Conservation (phyloP, 2,329 filamentous ascomycete species). For the Cercospora sesami region DNA sequence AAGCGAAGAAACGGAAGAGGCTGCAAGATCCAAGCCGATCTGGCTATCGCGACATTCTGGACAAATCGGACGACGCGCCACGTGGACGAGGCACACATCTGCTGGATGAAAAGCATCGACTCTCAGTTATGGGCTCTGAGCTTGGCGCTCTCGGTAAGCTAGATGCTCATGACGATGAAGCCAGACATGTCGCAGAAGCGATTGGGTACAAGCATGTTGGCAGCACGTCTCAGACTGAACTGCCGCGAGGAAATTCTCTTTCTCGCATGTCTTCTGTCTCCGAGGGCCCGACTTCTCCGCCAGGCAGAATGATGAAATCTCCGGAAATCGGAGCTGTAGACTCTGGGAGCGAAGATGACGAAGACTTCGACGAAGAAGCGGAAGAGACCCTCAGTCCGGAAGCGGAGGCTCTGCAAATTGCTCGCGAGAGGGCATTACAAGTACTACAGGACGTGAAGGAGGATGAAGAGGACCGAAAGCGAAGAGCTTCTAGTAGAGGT, state of each 20-base stretch:
- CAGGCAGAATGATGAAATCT: constrained; percentile 44
- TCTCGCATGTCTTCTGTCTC: constrained; percentile 34
- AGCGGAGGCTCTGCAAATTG: constrained; percentile 38
- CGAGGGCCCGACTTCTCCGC: constrained; percentile 48
- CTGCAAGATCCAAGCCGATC: constrained; percentile 72
- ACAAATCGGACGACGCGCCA: constrained; percentile 54
- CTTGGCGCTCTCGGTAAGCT: constrained; percentile 38
- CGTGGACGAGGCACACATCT: constrained; percentile 53
- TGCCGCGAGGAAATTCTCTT: constrained; percentile 32
- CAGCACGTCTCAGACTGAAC: constrained; percentile 13
- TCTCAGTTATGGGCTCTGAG: constrained; percentile 46
- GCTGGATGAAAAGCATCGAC: constrained; percentile 52
- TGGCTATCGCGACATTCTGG: constrained; percentile 75
- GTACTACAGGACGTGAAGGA: constrained; percentile 36
- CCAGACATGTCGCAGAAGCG: constrained; percentile 44
- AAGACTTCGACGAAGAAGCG: constrained; percentile 28
- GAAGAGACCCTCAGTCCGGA: constrained; percentile 36
- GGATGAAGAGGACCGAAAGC: constrained; percentile 35
- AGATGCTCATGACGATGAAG: constrained; percentile 39
- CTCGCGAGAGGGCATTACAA: constrained; percentile 38
- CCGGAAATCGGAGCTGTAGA: constrained; percentile 37
- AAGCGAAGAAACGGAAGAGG: constrained; percentile 87
- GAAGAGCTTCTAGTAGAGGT: constrained; percentile 27
- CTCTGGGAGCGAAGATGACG: constrained; percentile 30
- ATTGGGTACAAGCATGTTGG: constrained; percentile 36